Base-by-base conservation (phyloP, 352 stramenopile species). In the Phytophthora cryptogea region DNA sequence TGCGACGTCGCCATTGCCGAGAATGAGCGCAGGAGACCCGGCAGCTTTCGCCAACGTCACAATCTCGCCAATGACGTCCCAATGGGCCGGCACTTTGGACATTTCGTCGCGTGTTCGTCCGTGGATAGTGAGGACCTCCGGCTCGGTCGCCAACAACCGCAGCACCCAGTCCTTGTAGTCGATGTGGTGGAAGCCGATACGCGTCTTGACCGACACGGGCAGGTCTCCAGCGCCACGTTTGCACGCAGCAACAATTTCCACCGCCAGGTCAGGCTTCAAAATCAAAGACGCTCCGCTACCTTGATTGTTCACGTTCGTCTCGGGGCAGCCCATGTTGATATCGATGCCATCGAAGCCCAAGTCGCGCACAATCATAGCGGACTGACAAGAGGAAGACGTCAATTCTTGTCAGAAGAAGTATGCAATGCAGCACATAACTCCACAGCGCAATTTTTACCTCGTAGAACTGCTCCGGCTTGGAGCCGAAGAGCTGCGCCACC, bases 311-410 rank as follows among this genome's bases (percentile, higher is more conserved):
- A 94, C 83, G 40, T 89, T 87, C 11, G 63, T 76, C 32, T 94
- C 79, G 0, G 85, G 85, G 27, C 85, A 94, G 8, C 85, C 85
- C 85, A 94, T 92, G 61, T 94, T 92, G 68, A 94, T 92, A 47
- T 94, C 85, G 37, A 94, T 90, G 44, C 83, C 83, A 45, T 94
- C 83, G 57, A 94, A 94, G 47, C 85, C 83, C 13, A 94, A 66
- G 48, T 94, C 83, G 2, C 80, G 73, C 4, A 91, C 70, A 28
- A 94, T 86, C 71, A 83, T 74, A 3, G 85, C 83, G 8, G 80
- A 92, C 83, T 93, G 35, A 17, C 23, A 64, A 43, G n/a, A n/a
- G 7, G 14, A 47, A 39, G 40, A 16, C 9, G 20, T 23, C 33
- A 39, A 37, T 37, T 37, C 6, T 13, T 37, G 35, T 40, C 35